Percentiles rank a stretch among this genome's conserved stretches.
Evolutionary conservation across 495 filamentous ascomycete genomes (phyloP).

Genomic region (Corynascus novoguineensis): DNA sequence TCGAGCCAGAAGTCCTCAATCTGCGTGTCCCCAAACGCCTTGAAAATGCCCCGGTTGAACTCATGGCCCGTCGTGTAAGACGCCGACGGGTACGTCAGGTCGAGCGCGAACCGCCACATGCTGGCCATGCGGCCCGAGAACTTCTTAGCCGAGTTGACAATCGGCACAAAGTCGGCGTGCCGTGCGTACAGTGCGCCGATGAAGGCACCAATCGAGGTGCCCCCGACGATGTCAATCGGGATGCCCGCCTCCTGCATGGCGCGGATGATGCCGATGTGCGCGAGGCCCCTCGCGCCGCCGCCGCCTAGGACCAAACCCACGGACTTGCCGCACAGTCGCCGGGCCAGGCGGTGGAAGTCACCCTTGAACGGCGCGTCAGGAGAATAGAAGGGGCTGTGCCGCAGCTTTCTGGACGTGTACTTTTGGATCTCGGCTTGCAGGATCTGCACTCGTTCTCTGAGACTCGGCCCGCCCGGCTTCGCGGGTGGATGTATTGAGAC

Average conservation of each 20-base stretch:
- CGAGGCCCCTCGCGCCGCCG: constrained; percentile 84
- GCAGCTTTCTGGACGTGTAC: constrained; percentile 82
- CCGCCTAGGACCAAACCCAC: constrained; percentile 92
- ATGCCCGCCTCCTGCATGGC: constrained; percentile 95
- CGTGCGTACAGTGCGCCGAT: constrained; percentile 93
- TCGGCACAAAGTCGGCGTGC: constrained; percentile 93
- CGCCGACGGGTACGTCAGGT: constrained; percentile 88
- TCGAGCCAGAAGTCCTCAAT: constrained; percentile 99
- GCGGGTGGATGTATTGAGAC: constrained; percentile 71
- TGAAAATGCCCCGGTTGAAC: constrained; percentile 99
- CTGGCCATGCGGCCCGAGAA: constrained; percentile 95
- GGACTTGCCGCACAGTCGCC: constrained; percentile 87
- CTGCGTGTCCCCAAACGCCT: constrained; percentile 90
- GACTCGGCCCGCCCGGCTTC: constrained; percentile 72
- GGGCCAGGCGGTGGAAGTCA: constrained; percentile 89
- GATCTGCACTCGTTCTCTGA: constrained; percentile 91
- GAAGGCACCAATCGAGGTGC: constrained; percentile 96
- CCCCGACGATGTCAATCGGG: constrained; percentile 91
- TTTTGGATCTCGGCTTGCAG: constrained; percentile 96
- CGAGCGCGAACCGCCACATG: constrained; percentile 94
- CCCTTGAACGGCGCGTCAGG: constrained; percentile 90
- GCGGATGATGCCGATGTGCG: constrained; percentile 88
- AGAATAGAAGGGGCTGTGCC: constrained; percentile 82
- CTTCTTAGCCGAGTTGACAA: constrained; percentile 94
- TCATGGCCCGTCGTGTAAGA: constrained; percentile 98